Evolutionary conservation across 2,329 filamentous ascomycete genomes (phyloP).

Genomic region (Eutypa lata): DNA sequence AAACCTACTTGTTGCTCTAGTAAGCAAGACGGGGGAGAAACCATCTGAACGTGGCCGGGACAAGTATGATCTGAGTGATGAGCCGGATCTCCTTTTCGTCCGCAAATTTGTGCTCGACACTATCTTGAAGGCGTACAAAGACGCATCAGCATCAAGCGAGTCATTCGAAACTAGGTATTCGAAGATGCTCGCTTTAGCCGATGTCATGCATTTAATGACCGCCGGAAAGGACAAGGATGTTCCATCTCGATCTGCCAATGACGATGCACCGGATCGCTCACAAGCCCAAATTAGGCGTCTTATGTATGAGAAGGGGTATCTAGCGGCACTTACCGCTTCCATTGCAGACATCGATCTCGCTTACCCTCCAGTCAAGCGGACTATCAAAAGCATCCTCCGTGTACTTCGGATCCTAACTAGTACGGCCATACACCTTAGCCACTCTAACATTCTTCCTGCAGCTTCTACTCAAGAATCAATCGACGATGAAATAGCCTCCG

Average conservation of each 20-base stretch:
- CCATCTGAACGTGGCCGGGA: slow-evolving; percentile 54
- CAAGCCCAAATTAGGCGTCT: slow-evolving; percentile 84
- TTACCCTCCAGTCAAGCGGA: slow-evolving; percentile 87
- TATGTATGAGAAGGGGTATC: slow-evolving; percentile 98
- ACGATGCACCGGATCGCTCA: slow-evolving; percentile 48
- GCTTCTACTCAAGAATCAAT: slow-evolving; percentile 63
- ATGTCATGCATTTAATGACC: slow-evolving; percentile 91
- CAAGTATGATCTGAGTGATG: slow-evolving; percentile 67
- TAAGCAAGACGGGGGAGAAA: slow-evolving; percentile 82
- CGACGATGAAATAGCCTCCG: slow-evolving; percentile 84
- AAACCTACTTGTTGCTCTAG: slow-evolving; percentile 79
- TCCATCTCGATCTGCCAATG: slow-evolving; percentile 26
- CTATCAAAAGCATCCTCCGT: slow-evolving; percentile 92
- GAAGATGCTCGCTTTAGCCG: slow-evolving; percentile 79
- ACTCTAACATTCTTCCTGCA: slow-evolving; percentile 70
- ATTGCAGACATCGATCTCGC: slow-evolving; percentile 95
- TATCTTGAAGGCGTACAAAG: slow-evolving; percentile 85
- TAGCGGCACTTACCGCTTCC: slow-evolving; percentile 82
- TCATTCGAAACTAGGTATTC: slow-evolving; percentile 82
- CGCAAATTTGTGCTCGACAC: slow-evolving; percentile 94
- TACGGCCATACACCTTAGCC: slow-evolving; percentile 81
- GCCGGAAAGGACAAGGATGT: slow-evolving; percentile 69
- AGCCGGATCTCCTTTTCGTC: slow-evolving; percentile 84
- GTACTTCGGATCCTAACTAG: slow-evolving; percentile 84
- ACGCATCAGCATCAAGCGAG: slow-evolving; percentile 76